phyloP scores from a whole-genome alignment of 2,329 filamentous ascomycete genomes.

The Gremmenia infestans region DNA sequence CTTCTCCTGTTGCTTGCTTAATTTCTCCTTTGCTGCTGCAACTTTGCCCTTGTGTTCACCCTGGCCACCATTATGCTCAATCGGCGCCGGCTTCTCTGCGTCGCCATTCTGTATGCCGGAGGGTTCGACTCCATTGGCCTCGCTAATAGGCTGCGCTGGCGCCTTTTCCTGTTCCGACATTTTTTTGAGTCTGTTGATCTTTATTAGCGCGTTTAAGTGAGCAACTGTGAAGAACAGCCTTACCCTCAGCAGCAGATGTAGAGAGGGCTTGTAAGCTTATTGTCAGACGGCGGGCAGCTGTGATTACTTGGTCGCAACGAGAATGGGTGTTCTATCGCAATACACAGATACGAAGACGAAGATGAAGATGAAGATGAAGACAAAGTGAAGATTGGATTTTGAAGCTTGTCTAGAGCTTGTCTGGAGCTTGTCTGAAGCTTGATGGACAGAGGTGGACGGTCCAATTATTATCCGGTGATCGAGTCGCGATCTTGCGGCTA shows the following conservation, averaged over 20 bases:
- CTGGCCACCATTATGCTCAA: slow-evolving; percentile 1
- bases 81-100: neutral
- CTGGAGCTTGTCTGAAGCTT: neutral
- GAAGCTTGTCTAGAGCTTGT: too few relatives aligned
- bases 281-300: neutral
- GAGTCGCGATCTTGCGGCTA: neutral
- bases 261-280: neutral
- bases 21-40: slow-evolving; percentile 26
- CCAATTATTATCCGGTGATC: neutral
- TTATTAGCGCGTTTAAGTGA: neutral
- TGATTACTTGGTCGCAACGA: neutral
- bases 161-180: slow-evolving; percentile 15
- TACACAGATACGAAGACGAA: too few relatives aligned
- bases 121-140: neutral
- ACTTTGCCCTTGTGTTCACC: slow-evolving; percentile 18
- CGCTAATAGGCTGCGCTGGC: neutral
- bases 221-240: neutral
- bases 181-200: neutral
- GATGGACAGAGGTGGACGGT: neutral
- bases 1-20: slow-evolving; percentile 29
- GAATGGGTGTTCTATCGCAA: neutral
- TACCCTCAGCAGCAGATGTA: neutral
- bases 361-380: too few relatives aligned
- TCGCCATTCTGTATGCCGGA: neutral
- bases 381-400: too few relatives aligned